These are phyloP conservation scores for Nephelium lappaceum DNA, from an alignment of 345 rosid species.

Conservation along the genomic window DNA sequence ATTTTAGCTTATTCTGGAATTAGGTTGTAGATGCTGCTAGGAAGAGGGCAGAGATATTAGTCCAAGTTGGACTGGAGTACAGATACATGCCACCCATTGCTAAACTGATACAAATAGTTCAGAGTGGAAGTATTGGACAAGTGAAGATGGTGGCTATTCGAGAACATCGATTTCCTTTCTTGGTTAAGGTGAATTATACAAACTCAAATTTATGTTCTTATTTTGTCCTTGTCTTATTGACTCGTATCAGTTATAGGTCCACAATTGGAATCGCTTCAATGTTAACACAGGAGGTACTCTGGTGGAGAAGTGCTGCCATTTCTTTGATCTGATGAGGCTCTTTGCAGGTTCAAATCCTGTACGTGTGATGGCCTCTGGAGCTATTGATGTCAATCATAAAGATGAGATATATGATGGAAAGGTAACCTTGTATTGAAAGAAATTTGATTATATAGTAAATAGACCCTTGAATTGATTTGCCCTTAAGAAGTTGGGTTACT, in stretches of 20 bases:
- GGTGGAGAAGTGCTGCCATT: conserved; percentile 98
- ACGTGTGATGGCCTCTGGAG: conserved; percentile 94
- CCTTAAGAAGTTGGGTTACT: not conserved
- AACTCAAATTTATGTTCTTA: conserved; percentile 16
- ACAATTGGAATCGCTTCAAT: conserved; percentile 95
- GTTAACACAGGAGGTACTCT: conserved; percentile 87
- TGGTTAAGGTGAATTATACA: conserved; percentile 70
- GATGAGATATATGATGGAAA: conserved; percentile 89
- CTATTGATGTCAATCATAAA: conserved; percentile 86
- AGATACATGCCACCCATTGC: conserved; percentile 97
- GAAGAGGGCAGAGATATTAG: conserved; percentile 77
- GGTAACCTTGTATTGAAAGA: conserved; percentile 38
- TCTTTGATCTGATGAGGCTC: conserved; percentile 93
- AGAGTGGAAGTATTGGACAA: conserved; percentile 62
- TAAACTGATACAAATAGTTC: conserved; percentile 76
- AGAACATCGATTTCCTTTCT: conserved; percentile 92
- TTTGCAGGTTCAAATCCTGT: conserved; percentile 86
- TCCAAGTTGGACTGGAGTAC: conserved; percentile 93
- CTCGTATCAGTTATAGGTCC: conserved; percentile 51
- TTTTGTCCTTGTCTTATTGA: conserved; percentile 16
- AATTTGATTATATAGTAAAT: not conserved
- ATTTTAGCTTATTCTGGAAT: conserved; percentile 14
- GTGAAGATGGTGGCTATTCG: conserved; percentile 91
- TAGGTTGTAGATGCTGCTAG: conserved; percentile 82
- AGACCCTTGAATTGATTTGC: not conserved